Base-by-base conservation (phyloP, 768 basidiomycete genomes). In the Boletus rubropictus region DNA sequence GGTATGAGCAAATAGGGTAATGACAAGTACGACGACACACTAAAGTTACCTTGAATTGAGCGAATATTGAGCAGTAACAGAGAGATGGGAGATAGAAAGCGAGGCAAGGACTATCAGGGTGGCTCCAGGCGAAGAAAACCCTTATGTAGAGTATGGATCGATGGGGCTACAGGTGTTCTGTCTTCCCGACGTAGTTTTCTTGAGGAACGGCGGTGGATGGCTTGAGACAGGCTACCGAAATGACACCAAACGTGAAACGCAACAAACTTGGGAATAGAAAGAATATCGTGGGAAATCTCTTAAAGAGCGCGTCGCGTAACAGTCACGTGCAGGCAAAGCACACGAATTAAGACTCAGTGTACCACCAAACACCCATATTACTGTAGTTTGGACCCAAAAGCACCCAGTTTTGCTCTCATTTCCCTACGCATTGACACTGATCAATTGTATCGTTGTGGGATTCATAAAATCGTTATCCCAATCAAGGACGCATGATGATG, bases 271-370 rank as follows among this genome's bases (percentile, higher is more conserved):
- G 54, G 49, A 48, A 56, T 48, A 50, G 52, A 58, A 55, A 48
- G 49, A 22, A 42, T 0, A 38, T 54, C 63, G 65, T 65, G 64
- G 54, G 64, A 65, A 65, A 12, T 48, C 50, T 58, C 55, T 63
- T 67, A 66, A 66, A 65, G 63, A 61, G 64, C 64, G 64, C 64
- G 64, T 66, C 64, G 64, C 64, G 64, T 66, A 67, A 63, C 54
- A 58, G 64, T 66, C 64, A 66, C 64, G 63, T 66, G 64, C 48
- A 27, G 58, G 54, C 50, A 61, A 61, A 59, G 55, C 50, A 63
- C 7, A 10, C 10, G 25, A 18, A 39, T 39, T 24, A n/a, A 18
- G 12, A 11, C n/a, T n/a, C n/a, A n/a, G n/a, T n/a, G n/a, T n/a
- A n/a, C n/a, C n/a, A n/a, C n/a, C n/a, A n/a, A n/a, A n/a, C n/a